Evolutionary conservation across 768 basidiomycete genomes (phyloP).

Genomic region (Lactarius evosmus): DNA sequence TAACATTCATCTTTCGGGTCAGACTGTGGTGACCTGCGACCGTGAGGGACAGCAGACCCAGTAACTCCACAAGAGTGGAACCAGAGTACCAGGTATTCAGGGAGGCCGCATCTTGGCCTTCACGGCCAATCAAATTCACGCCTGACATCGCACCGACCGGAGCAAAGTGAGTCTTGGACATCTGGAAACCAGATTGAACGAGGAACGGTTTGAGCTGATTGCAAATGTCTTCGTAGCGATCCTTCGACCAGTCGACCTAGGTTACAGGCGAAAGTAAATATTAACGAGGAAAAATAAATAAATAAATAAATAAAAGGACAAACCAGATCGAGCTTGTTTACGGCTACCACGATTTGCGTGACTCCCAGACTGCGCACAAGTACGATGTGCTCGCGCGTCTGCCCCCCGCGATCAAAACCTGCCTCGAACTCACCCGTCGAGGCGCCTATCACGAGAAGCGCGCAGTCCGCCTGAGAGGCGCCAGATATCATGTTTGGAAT

Average conservation of each 20-base stretch:
- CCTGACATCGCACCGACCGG: slow-evolving; percentile 91
- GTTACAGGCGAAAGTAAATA: slow-evolving; percentile 2
- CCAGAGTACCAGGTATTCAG: slow-evolving; percentile 80
- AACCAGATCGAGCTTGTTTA: slow-evolving; percentile 95
- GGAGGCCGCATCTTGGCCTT: slow-evolving; percentile 44
- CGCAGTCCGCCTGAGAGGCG: slow-evolving; percentile 94
- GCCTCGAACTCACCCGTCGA: slow-evolving; percentile 91
- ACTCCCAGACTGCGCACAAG: slow-evolving; percentile 92
- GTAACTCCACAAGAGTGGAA: slow-evolving; percentile 74
- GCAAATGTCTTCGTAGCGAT: slow-evolving; percentile 84
- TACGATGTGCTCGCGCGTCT: slow-evolving; percentile 91
- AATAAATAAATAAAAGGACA: too few species aligned
- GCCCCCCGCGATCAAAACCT: slow-evolving; percentile 90
- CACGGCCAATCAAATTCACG: slow-evolving; percentile 65
- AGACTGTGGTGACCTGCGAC: background rate
- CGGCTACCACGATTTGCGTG: slow-evolving; percentile 82
- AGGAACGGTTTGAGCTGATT: slow-evolving; percentile 74
- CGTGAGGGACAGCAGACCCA: slow-evolving; percentile 52
- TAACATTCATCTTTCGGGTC: slow-evolving; percentile 33
- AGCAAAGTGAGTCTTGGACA: slow-evolving; percentile 75
- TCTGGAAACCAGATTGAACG: slow-evolving; percentile 79
- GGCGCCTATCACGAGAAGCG: slow-evolving; percentile 89
- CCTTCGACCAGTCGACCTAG: slow-evolving; percentile 89
- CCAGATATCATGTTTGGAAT: slow-evolving; percentile 99
- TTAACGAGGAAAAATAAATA: too few species aligned